Conservation (phyloP, 2,329 filamentous ascomycete genomes). For the Aspergillus aculeatus region DNA sequence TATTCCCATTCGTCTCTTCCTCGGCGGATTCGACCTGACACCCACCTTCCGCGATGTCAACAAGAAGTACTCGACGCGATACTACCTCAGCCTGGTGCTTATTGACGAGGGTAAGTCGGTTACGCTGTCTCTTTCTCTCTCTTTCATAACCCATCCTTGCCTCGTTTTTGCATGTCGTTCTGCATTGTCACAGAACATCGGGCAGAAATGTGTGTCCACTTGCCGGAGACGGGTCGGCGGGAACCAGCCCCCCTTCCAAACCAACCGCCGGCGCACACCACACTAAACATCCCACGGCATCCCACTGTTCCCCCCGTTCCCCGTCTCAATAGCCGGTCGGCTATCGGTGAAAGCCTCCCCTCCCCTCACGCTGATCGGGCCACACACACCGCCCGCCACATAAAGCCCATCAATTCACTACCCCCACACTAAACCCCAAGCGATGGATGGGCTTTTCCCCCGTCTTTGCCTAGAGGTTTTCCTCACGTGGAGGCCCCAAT, state of each 20-base stretch:
- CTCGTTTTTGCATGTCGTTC: not conserved
- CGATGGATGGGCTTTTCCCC: constrained; percentile 3
- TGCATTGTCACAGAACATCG: not conserved
- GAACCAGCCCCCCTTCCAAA: no score
- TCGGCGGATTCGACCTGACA: constrained; percentile 95
- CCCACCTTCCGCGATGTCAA: constrained; percentile 99
- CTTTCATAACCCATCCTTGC: no score
- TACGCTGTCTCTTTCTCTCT: not conserved
- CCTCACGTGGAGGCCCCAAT: constrained; percentile 25
- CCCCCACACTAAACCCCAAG: constrained; percentile 34
- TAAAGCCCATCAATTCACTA: constrained; percentile 14
- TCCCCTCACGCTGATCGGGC: constrained; percentile 25
- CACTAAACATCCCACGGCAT: constrained; percentile 17
- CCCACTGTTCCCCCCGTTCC: constrained; percentile 5
- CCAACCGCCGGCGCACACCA: no score
- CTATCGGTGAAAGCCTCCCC: constrained; percentile 29
- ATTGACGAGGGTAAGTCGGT: constrained; percentile 78
- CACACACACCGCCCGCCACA: constrained; percentile 8
- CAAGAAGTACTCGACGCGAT: constrained; percentile 98
- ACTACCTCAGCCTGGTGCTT: constrained; percentile 92
- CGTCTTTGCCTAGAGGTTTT: not conserved
- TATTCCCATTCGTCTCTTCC: constrained; percentile 93
- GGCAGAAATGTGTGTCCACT: not conserved
- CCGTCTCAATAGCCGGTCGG: constrained; percentile 36
- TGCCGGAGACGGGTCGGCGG: not conserved